These are phyloP conservation scores for Wickerhamomyces sp. DNA, from an alignment of 1,139 yeast species.

Conservation along the genomic window DNA sequence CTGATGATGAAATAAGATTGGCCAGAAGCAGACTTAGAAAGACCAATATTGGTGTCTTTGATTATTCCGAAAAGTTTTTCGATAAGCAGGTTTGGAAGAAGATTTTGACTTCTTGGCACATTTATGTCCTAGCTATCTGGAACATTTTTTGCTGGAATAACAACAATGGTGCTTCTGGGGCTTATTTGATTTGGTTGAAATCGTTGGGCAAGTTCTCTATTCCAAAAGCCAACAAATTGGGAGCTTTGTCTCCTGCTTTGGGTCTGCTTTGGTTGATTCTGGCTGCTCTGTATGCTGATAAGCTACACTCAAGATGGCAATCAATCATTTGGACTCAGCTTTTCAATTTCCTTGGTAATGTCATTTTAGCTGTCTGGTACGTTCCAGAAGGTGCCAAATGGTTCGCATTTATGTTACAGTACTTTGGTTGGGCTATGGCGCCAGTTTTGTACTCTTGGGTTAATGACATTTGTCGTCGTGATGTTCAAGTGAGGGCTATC, in stretches of 20 bases:
- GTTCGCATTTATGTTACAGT: slow-evolving; percentile 48
- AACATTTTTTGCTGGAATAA: slow-evolving; percentile 63
- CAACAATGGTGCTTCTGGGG: slow-evolving; percentile 36
- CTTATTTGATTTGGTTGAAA: slow-evolving; percentile 23
- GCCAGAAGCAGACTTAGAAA: slow-evolving; percentile 48
- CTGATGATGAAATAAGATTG: slow-evolving; percentile 51
- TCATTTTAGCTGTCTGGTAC: slow-evolving; percentile 42
- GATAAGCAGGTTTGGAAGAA: slow-evolving; percentile 40
- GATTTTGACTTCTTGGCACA: slow-evolving; percentile 30
- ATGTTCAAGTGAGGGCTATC: slow-evolving; percentile 36
- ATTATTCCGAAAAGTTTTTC: slow-evolving; percentile 26
- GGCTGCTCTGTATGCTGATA: slow-evolving; percentile 44
- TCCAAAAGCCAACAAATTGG: slow-evolving; percentile 22
- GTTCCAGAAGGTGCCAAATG: slow-evolving; percentile 80
- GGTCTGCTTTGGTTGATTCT: slow-evolving; percentile 44
- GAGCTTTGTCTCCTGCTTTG: slow-evolving; percentile 19
- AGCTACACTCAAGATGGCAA: slow-evolving; percentile 49
- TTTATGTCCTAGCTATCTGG: slow-evolving; percentile 8
- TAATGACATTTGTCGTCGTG: slow-evolving; percentile 35
- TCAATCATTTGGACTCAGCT: slow-evolving; percentile 51
- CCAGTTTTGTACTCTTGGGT: slow-evolving; percentile 36
- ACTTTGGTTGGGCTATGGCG: slow-evolving; percentile 41
- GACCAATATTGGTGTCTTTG: slow-evolving; percentile 31
- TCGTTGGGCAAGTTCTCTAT: slow-evolving; percentile 20
- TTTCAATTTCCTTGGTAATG: slow-evolving; percentile 38